Evolutionary conservation across 139 green algal genomes (phyloP).

Genomic region (Picochlorum sp.): DNA sequence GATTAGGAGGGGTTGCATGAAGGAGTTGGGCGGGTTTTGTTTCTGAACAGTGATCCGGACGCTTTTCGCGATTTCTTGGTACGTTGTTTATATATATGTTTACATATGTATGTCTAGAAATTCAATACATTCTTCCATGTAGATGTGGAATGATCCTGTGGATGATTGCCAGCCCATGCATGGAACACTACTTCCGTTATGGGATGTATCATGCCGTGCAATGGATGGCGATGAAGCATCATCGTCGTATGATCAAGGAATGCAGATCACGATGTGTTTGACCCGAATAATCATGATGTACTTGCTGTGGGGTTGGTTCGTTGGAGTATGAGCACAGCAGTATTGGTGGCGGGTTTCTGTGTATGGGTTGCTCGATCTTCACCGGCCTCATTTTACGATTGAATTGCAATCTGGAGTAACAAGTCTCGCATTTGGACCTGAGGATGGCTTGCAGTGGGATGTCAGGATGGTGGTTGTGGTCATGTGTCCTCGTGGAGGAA

Average conservation of each 20-base stretch:
- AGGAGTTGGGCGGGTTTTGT: conserved; percentile 80
- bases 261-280: conserved; percentile 72
- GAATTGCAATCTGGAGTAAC: conserved; percentile 64
- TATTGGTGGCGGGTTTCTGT: conserved; percentile 65
- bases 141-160: conserved; percentile 86
- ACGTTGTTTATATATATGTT: background rate
- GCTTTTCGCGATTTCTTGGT: conserved; percentile 84
- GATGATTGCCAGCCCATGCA: conserved; percentile 55
- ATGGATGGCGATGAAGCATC: no score
- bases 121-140: conserved; percentile 3
- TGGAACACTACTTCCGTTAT: conserved; percentile 88
- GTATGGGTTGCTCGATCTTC: conserved; percentile 81
- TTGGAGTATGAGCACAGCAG: conserved; percentile 79
- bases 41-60: conserved; percentile 81
- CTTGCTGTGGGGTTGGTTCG: conserved; percentile 81
- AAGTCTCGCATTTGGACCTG: conserved; percentile 72
- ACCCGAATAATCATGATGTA: conserved; percentile 64
- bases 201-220: conserved; percentile 42
- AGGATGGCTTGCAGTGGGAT: conserved; percentile 73
- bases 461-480: conserved; percentile 77
- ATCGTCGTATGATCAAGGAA: no score
- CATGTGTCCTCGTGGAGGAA: background rate
- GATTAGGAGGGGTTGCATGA: no score
- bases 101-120: background rate
- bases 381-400: conserved; percentile 64